phyloP scores from a whole-genome alignment of 441 rosid species.

The Melastoma candidum region DNA sequence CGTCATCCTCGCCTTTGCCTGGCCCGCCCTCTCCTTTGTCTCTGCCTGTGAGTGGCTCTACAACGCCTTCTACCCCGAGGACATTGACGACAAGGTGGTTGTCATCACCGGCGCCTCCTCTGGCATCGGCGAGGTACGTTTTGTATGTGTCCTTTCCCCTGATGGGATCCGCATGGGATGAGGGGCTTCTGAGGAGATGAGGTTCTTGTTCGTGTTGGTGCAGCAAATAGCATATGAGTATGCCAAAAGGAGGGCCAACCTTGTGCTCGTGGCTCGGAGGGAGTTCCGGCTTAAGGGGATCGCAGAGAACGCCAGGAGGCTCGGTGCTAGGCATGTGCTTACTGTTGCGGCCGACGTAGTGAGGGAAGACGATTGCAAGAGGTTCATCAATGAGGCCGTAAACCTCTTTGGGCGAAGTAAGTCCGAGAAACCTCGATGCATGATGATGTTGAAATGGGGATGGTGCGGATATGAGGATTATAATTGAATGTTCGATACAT shows the following conservation, averaged over 20 bases:
- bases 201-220: neutral
- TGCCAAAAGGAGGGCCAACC: constrained; percentile 61
- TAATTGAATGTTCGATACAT: too few species aligned
- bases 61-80: constrained; percentile 27
- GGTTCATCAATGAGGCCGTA: constrained; percentile 54
- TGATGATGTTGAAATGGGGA: too few species aligned
- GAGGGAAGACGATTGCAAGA: constrained; percentile 78
- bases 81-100: constrained; percentile 80
- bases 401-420: constrained; percentile 50
- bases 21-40: constrained; percentile 71
- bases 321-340: constrained; percentile 61
- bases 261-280: constrained; percentile 73
- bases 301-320: constrained; percentile 43
- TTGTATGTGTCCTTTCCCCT: neutral
- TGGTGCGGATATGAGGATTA: too few species aligned
- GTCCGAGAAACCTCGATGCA: neutral
- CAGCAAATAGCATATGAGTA: constrained; percentile 88
- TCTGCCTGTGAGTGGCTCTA: constrained; percentile 54
- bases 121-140: constrained; percentile 68
- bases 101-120: constrained; percentile 95
- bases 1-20: constrained; percentile 74
- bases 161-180: neutral
- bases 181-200: neutral
- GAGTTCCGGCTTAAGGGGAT: constrained; percentile 55
- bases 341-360: constrained; percentile 80